Conservation (phyloP, 1,284 basidiomycete species). For the Irpex sp. region DNA sequence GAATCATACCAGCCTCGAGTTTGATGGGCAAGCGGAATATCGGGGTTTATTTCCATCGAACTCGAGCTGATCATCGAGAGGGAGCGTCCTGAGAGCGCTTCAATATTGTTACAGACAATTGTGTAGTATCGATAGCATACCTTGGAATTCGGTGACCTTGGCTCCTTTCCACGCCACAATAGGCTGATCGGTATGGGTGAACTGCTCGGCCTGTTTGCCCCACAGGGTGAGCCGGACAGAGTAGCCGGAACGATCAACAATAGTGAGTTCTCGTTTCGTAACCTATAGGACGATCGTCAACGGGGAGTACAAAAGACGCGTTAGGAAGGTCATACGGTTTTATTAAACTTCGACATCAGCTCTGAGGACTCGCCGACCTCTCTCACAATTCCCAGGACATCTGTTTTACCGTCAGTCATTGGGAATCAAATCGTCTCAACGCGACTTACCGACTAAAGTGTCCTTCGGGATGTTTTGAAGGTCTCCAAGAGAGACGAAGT, state of each 20-base stretch:
- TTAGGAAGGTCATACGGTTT: slow-evolving; percentile 46
- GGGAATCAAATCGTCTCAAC: slow-evolving; percentile 21
- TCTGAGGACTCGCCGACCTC: slow-evolving; percentile 70
- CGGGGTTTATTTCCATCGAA: slow-evolving; percentile 83
- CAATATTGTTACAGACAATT: slow-evolving; percentile 3
- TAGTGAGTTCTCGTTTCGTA: slow-evolving; percentile 81
- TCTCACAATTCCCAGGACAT: slow-evolving; percentile 84
- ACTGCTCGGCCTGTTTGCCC: slow-evolving; percentile 94
- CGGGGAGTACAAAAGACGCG: neutral
- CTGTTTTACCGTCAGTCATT: slow-evolving; percentile 38
- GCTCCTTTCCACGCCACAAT: slow-evolving; percentile 94
- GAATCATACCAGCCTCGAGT: slow-evolving; percentile 93
- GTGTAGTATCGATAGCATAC: slow-evolving; percentile 33
- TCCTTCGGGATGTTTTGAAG: slow-evolving; percentile 75
- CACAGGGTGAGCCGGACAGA: slow-evolving; percentile 89
- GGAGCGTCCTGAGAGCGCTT: slow-evolving; percentile 54
- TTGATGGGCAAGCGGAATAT: slow-evolving; percentile 81
- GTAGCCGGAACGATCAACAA: slow-evolving; percentile 85
- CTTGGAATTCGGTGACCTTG: slow-evolving; percentile 93
- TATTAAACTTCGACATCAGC: slow-evolving; percentile 73
- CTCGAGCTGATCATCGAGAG: slow-evolving; percentile 71
- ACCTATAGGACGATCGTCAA: slow-evolving; percentile 43
- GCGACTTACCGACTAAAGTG: slow-evolving; percentile 64
- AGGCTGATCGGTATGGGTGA: slow-evolving; percentile 52
- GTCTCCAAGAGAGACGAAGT: slow-evolving; percentile 69